Evolutionary conservation across 805 yeast species (phyloP).

Genomic region (Metahyphopichia silvanorum): DNA sequence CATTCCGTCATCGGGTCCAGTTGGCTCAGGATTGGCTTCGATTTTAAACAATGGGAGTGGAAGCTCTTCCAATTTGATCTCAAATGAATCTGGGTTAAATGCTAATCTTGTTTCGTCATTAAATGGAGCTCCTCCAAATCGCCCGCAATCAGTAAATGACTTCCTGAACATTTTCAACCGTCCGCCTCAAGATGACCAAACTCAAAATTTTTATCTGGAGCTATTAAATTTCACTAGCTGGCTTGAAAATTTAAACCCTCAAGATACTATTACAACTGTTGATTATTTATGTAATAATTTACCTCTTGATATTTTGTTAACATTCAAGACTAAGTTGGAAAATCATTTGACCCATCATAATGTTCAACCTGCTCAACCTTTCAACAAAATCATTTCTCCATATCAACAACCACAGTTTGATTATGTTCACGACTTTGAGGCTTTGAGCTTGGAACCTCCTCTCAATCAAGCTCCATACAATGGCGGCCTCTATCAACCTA

Average conservation of each 20-base stretch:
- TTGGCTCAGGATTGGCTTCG: constrained; percentile 20
- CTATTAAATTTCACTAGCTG: constrained; percentile 48
- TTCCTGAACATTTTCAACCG: constrained; percentile 21
- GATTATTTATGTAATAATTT: constrained; percentile 51
- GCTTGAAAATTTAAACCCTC: constrained; percentile 48
- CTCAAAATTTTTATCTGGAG: constrained; percentile 45
- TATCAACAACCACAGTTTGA: constrained; percentile 6
- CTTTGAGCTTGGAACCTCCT: neutral
- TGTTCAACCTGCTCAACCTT: constrained; percentile 4
- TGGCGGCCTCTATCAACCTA: constrained; percentile 32
- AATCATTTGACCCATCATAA: constrained; percentile 21
- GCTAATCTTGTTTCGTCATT: constrained; percentile 25
- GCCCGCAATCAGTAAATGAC: constrained; percentile 44
- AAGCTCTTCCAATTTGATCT: neutral
- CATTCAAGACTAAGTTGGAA: constrained; percentile 49
- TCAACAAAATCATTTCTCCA: constrained; percentile 6
- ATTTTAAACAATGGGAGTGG: constrained; percentile 13
- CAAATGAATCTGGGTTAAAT: constrained; percentile 5
- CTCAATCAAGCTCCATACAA: constrained; percentile 1
- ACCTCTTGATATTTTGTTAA: constrained; percentile 49
- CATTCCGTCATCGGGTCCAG: constrained; percentile 9
- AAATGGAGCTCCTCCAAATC: constrained; percentile 27
- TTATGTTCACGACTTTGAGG: constrained; percentile 1
- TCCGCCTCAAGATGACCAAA: constrained; percentile 13
- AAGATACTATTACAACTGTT: constrained; percentile 50